Base-by-base conservation (phyloP, 495 filamentous ascomycete genomes). In the Xylaria nigripes region DNA sequence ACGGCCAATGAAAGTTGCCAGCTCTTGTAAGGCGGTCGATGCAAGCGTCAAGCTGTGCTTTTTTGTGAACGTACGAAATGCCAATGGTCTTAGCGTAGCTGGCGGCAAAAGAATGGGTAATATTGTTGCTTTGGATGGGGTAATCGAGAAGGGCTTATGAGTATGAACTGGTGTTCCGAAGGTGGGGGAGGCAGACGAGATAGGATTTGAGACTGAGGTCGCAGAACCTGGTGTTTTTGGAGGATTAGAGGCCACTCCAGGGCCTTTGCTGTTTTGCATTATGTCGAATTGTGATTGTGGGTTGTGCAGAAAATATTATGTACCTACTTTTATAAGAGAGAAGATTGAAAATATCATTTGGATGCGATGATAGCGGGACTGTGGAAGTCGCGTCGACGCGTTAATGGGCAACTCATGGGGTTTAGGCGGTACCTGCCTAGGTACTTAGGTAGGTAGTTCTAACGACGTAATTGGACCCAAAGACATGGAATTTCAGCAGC, bases 11-110 rank as follows among this genome's bases (percentile, higher is more conserved):
- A 97, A 97, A 0, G 80, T 77, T 12, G 94, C 90, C 21, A 98
- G 75, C 9, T 84, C 80, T 67, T 90, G 82, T 1, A 98, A 76
- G 0, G 93, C 88, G 8, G 90, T 79, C 0, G 92, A 92, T 3
- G 89, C 95, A 36, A 98, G 84, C 0, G 90, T 97, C 34, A 98
- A 76, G 66, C 91, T 92, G 69, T 98, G 89, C 62, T 98, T 98
- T 71, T 96, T 95, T 6, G 93, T 98, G 59, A 98, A 94, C 0
- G 89, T 92, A 36, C 93, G 86, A 67, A 98, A 97, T 38, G 93
- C 93, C 30, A 96, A 76, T 6, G 93, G 94, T 58, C 93, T 81
- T 30, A 98, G 76, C 0, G 88, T 92, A 21, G 87, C 81, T 3
- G 90, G 86, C 16, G 90, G 90, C 27, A 98, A 86, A 30, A 92